Conservation (phyloP, 1,139 yeast genomes). For the Kurtzmaniella natalensis region DNA sequence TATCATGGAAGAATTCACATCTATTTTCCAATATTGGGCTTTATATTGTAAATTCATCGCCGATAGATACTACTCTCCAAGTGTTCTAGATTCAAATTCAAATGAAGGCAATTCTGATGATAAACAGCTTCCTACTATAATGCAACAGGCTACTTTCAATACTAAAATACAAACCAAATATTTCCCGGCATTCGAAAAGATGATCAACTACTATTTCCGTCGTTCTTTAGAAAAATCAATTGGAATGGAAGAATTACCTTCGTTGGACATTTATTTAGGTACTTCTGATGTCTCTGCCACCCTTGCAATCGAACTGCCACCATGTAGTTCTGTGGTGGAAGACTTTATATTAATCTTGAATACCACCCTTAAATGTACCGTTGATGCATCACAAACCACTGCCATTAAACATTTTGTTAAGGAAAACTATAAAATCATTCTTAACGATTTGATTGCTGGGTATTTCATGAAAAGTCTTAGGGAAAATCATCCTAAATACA, state of each 20-base stretch:
- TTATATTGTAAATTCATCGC: constrained; percentile 75
- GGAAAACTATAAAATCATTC: constrained; percentile 26
- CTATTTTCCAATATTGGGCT: constrained; percentile 83
- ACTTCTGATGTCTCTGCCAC: constrained; percentile 10
- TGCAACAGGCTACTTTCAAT: constrained; percentile 57
- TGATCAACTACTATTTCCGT: constrained; percentile 65
- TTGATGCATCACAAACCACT: constrained; percentile 57
- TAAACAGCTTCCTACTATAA: constrained; percentile 35
- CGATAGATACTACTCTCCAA: constrained; percentile 47
- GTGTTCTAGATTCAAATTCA: constrained; percentile 3
- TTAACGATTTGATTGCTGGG: constrained; percentile 36
- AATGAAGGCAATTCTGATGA: constrained; percentile 4
- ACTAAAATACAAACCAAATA: constrained; percentile 52
- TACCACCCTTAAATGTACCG: constrained; percentile 53
- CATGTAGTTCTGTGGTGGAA: constrained; percentile 82
- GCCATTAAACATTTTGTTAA: constrained; percentile 50
- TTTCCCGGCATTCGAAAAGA: constrained; percentile 57
- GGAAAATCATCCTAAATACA: constrained; percentile 52
- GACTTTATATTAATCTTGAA: constrained; percentile 75
- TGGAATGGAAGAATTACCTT: constrained; percentile 72
- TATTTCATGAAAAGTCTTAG: constrained; percentile 47
- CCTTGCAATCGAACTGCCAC: constrained; percentile 48
- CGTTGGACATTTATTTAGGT: constrained; percentile 28
- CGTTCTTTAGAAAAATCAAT: constrained; percentile 82
- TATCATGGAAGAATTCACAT: constrained; percentile 62